These are phyloP conservation scores for Ganoderma multipileum DNA, from an alignment of 1,284 basidiomycete species.

Conservation along the genomic window DNA sequence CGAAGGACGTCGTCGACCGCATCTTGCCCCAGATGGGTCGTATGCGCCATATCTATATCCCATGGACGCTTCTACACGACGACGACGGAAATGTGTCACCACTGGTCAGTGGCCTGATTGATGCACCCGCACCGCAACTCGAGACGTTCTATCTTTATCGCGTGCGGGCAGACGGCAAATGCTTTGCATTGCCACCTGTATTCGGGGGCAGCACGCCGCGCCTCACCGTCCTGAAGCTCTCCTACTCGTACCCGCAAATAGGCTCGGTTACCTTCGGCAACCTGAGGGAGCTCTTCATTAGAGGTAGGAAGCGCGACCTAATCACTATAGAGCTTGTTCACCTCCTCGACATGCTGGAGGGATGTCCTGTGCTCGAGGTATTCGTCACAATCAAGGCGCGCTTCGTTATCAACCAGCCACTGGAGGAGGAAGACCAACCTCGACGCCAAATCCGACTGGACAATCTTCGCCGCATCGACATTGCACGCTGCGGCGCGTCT, in stretches of 20 bases:
- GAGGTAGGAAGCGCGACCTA: conserved; percentile 37
- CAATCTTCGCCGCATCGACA: conserved; percentile 35
- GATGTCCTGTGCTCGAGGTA: conserved; percentile 36
- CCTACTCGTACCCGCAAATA: conserved; percentile 34
- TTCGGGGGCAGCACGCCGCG: conserved; percentile 38
- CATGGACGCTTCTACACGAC: conserved; percentile 34
- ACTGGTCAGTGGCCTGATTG: conserved; percentile 34
- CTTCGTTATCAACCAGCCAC: conserved; percentile 27
- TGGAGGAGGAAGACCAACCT: conserved; percentile 31
- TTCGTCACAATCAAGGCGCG: conserved; percentile 35
- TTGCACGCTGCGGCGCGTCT: conserved; percentile 35
- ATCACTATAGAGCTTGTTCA: conserved; percentile 34
- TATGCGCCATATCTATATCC: conserved; percentile 38
- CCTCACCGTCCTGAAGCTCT: conserved; percentile 35
- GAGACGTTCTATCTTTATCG: conserved; percentile 38
- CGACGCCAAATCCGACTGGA: conserved; percentile 33
- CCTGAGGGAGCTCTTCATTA: conserved; percentile 35
- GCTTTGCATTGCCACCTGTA: conserved; percentile 35
- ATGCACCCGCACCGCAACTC: conserved; percentile 34
- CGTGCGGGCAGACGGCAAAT: conserved; percentile 30
- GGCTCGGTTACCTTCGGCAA: conserved; percentile 30
- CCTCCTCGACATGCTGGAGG: conserved; percentile 38
- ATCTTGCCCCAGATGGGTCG: conserved; percentile 35
- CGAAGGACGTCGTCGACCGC: conserved; percentile 33
- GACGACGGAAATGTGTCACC: conserved; percentile 33